Percentiles rank a stretch among this genome's conserved stretches.
Evolutionary conservation across 495 filamentous ascomycete genomes (phyloP).

Genomic region (Cudoniella acicularis): DNA sequence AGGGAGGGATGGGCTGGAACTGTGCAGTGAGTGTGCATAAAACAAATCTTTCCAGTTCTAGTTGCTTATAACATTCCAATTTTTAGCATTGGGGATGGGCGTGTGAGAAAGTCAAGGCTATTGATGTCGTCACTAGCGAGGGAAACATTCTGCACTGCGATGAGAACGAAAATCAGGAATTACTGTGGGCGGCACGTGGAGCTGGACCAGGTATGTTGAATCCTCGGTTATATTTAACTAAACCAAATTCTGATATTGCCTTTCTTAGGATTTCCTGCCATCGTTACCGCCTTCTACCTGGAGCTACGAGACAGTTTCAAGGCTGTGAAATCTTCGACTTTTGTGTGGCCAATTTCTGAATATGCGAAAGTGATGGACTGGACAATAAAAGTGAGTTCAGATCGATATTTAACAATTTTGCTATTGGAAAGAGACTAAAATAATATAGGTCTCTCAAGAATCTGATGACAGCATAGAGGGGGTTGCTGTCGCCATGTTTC

Average conservation of each 20-base stretch:
- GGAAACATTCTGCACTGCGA: constrained; percentile 37
- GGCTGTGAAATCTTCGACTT: constrained; percentile 39
- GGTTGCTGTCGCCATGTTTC: no score
- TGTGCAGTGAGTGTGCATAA: constrained; percentile 31
- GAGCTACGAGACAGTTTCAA: constrained; percentile 25
- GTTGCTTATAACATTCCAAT: background rate
- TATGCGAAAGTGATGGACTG: constrained; percentile 42
- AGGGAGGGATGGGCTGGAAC: constrained; percentile 56
- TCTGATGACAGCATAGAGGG: no score
- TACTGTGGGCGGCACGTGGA: constrained; percentile 49
- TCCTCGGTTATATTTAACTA: background rate
- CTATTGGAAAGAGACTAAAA: no score
- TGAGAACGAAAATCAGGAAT: constrained; percentile 38
- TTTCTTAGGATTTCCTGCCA: constrained; percentile 40
- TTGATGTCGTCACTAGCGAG: constrained; percentile 48
- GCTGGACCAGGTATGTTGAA: constrained; percentile 39
- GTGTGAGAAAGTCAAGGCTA: constrained; percentile 41
- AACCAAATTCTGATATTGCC: background rate
- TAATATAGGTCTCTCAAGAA: no score
- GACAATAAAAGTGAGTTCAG: constrained; percentile 31
- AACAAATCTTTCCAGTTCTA: background rate
- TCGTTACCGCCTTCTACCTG: constrained; percentile 47
- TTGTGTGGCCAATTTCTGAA: constrained; percentile 38
- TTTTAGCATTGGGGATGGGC: constrained; percentile 52
- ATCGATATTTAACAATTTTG: background rate